Conservation (phyloP, 2,329 filamentous ascomycete genomes). For the Xylariaceae sp. region DNA sequence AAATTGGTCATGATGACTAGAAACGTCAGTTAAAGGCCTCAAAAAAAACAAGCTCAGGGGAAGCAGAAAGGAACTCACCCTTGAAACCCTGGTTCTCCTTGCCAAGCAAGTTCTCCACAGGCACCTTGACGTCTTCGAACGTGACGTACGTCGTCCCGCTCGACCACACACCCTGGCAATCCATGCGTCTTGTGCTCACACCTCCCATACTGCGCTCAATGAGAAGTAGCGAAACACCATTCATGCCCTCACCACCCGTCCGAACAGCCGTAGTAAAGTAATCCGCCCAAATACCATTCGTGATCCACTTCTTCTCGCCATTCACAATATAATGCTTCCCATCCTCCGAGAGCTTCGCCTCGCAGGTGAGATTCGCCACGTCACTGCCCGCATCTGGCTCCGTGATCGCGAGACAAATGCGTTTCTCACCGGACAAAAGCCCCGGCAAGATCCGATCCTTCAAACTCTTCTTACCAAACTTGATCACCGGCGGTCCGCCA, state of each 20-base stretch:
- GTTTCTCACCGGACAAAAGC: conserved; percentile 87
- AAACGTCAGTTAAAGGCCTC: not conserved
- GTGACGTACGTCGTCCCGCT: conserved; percentile 95
- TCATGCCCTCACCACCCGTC: conserved; percentile 85
- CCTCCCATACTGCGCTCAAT: conserved; percentile 82
- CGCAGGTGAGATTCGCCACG: conserved; percentile 90
- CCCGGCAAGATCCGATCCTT: conserved; percentile 84
- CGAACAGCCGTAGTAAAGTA: conserved; percentile 97
- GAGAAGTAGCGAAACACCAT: conserved; percentile 82
- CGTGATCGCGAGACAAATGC: conserved; percentile 95
- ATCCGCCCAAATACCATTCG: conserved; percentile 92
- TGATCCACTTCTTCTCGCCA: conserved; percentile 99
- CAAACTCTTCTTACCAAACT: conserved; percentile 81
- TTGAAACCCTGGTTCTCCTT: conserved; percentile 98
- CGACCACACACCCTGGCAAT: conserved; percentile 96
- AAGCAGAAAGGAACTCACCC: conserved; percentile 39
- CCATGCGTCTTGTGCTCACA: conserved; percentile 91
- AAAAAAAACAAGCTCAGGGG: not conserved
- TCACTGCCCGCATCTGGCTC: conserved; percentile 94
- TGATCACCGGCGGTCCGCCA: conserved; percentile 83
- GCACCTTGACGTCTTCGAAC: conserved; percentile 98
- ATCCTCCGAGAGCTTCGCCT: conserved; percentile 90
- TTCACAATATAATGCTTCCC: conserved; percentile 99
- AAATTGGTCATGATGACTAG: conserved; percentile 98
- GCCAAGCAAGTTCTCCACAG: conserved; percentile 96